Evolutionary conservation across 2,329 filamentous ascomycete genomes (phyloP), one percentile per base, ranked within the genome.

Genomic region (Trichoderma pleuroti): DNA sequence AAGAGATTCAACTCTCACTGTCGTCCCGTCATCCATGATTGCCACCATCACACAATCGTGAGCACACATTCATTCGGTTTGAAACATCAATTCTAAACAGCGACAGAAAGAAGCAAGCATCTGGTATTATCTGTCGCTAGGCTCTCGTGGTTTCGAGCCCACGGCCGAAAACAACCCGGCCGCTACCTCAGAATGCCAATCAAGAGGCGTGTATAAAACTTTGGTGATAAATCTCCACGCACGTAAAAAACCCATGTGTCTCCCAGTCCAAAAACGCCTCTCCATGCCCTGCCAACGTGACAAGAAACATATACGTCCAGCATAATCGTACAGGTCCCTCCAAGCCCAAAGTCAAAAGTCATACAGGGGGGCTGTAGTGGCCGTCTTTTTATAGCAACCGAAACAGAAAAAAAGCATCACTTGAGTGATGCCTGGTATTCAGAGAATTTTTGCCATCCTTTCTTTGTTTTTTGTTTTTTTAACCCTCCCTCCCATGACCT

Each of bases 281-380:
- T 34, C 66, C 71, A 72, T 75, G 74, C 73, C 72, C 72, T 71
- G 72, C 65, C 73, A 66, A 64, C 70, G 62, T 72, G 68, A 74
- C 71, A 73, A 69, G 59, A 71, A 72, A 68, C 71, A 68, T 70
- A 70, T 70, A 69, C 57, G 61, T 70, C 67, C 66, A 70, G 69
- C 69, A 71, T 72, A 72, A 74, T 72, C 72, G 67, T 74, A 74
- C 73, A 74, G 68, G 63, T 70, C 67, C 71, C 71, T 57, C 64
- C 62, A 60, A 16, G 67, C 71, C 66, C 54, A 59, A 62, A 59
- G n/a, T 21, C 30, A 34, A 59, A 60, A 70, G 26, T 39, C 68
- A 63, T 61, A 65, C 63, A 54, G 8, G 57, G 56, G 24, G 56
- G 65, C 56, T 65, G 39, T 30, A 59, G 26, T 63, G 56, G 36